Evolutionary conservation across 2,329 filamentous ascomycete genomes (phyloP), one percentile per base, ranked within the genome.

Genomic region (Fusarium sp.): DNA sequence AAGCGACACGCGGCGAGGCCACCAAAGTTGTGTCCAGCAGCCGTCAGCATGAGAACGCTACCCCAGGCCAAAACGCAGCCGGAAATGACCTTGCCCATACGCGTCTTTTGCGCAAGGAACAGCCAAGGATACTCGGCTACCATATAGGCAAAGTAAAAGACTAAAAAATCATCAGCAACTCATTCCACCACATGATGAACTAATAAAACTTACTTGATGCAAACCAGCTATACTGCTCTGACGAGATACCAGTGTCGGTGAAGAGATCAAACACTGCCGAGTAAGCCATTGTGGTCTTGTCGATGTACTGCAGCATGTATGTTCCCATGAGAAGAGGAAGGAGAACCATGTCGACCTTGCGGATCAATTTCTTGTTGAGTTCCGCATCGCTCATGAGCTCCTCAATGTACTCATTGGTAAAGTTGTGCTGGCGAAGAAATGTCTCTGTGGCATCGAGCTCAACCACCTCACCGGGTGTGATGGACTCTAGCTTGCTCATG

Each of bases 261-360:
- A 89, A 85, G 0, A 90, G 78, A 38, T 89, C 88, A 64, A 89
- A 89, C 0, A 89, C 87, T 0, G 87, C 87, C 0, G 84, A 83
- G 73, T 89, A 89, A 0, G 83, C 83, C 2, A 89, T 78, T 0
- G 87, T 84, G 62, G 85, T 84, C 77, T 90, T 90, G 76, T 89
- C 87, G 70, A 89, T 87, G 71, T 87, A 89, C 70, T 89, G 87
- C 7, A 89, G 79, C n/a, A 85, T 78, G 55, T 84, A 87, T 1
- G 86, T 87, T 1, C 83, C 82, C 55, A 82, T 83, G 2, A 90
- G 82, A 14, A 89, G 78, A 0, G 88, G 88, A 17, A 89, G 80
- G 9, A 90, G 73, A 0, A 85, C 75, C 53, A 84, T 77, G 69
- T 89, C 88, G 29, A 89, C 84, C 53, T 85, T 86, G 16, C 85